A percentile compares a stretch with the other conserved stretches of the same genome.
Conservation (phyloP, 495 filamentous ascomycete species). For the Penicillium ucsense region DNA sequence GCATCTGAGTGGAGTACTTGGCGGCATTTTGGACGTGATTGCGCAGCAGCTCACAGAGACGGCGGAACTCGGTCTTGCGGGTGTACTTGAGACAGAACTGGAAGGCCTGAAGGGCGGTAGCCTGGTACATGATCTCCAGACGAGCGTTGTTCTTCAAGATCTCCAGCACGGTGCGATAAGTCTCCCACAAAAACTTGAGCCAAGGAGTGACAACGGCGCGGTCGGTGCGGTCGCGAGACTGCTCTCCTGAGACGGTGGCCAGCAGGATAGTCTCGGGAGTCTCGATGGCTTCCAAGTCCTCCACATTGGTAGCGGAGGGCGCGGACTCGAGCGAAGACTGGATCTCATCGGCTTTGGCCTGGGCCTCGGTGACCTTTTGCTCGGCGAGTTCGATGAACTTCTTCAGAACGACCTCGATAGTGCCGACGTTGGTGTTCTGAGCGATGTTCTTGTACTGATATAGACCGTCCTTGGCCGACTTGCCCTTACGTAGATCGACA, state of each 20-base stretch:
- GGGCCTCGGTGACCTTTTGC: slow-evolving; percentile 89
- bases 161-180: slow-evolving; percentile 96
- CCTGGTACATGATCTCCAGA: slow-evolving; percentile 95
- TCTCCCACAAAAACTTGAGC: slow-evolving; percentile 99
- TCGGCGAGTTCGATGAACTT: slow-evolving; percentile 96
- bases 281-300: slow-evolving; percentile 93
- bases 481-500: slow-evolving; percentile 93
- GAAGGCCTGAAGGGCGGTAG: slow-evolving; percentile 94
- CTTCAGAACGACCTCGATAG: slow-evolving; percentile 94
- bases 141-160: slow-evolving; percentile 98
- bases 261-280: slow-evolving; percentile 97
- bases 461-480: slow-evolving; percentile 94
- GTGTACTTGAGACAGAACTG: slow-evolving; percentile 97
- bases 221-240: slow-evolving; percentile 92
- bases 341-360: slow-evolving; percentile 90
- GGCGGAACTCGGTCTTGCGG: slow-evolving; percentile 97
- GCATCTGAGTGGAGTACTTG: slow-evolving; percentile 98
- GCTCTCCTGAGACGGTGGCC: slow-evolving; percentile 95
- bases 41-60: slow-evolving; percentile 92
- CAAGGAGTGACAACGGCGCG: slow-evolving; percentile 96
- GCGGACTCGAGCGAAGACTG: slow-evolving; percentile 74
- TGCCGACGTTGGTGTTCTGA: slow-evolving; percentile 96
- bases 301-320: slow-evolving; percentile 65
- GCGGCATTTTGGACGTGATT: slow-evolving; percentile 99
- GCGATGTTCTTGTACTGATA: slow-evolving; percentile 99